A percentile compares a stretch with the other conserved stretches of the same genome.
Evolutionary conservation across 345 rosid species (phyloP).

Genomic region (Mallotus nudiflorus): DNA sequence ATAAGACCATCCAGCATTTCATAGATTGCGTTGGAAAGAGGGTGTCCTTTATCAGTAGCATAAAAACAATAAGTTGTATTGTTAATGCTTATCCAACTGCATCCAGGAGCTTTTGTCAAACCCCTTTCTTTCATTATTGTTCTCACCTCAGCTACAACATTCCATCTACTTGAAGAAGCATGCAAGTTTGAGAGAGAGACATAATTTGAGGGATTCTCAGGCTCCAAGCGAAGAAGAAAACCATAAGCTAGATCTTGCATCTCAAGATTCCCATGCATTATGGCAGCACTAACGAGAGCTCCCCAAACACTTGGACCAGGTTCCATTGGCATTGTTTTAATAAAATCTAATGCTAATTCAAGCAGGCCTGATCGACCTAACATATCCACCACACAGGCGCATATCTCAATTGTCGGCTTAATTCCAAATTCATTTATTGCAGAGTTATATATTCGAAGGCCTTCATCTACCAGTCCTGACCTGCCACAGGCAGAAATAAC

Average conservation of each 20-base stretch:
- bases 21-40: conserved; percentile 40
- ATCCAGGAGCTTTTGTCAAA: conserved; percentile 64
- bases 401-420: conserved; percentile 55
- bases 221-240: conserved; percentile 57
- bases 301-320: conserved; percentile 75
- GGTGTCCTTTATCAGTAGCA: conserved; percentile 56
- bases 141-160: conserved; percentile 59
- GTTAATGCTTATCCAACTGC: conserved; percentile 63
- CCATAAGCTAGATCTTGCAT: conserved; percentile 62
- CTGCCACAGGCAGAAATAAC: conserved; percentile 65
- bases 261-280: conserved; percentile 54
- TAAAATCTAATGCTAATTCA: conserved; percentile 50
- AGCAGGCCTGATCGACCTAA: conserved; percentile 61
- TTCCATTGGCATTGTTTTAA: conserved; percentile 52
- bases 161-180: conserved; percentile 64
- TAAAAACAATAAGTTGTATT: conserved; percentile 50
- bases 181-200: conserved; percentile 57
- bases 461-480: conserved; percentile 54
- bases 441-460: conserved; percentile 44
- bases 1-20: conserved; percentile 50
- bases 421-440: conserved; percentile 41
- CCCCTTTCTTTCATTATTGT: conserved; percentile 55
- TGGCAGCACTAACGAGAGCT: conserved; percentile 59
- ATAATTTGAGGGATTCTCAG: conserved; percentile 61
- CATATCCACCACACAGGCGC: conserved; percentile 67